These are phyloP conservation scores for Setaria viridis DNA, from an alignment of 202 grass and related monocot genomes.

Conservation along the genomic window DNA sequence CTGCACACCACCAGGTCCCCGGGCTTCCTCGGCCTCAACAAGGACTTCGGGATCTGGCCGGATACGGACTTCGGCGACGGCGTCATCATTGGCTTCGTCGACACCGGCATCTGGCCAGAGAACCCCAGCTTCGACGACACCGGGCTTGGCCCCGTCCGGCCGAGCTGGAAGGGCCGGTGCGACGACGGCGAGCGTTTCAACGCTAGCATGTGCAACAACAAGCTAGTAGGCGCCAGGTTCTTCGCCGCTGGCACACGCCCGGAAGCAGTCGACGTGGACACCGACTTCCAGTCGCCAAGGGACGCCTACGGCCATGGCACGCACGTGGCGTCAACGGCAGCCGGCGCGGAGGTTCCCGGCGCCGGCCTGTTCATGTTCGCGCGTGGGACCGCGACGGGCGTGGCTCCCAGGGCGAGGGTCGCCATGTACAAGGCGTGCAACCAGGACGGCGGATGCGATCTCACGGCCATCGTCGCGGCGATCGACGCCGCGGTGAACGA, in stretches of 20 bases:
- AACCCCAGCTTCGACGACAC: slow-evolving; percentile 58
- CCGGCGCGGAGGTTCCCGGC: slow-evolving; percentile 36
- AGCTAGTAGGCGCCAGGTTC: slow-evolving; percentile 53
- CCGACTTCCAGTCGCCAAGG: not conserved
- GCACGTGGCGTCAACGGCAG: slow-evolving; percentile 59
- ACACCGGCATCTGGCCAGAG: slow-evolving; percentile 64
- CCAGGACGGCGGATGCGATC: not conserved
- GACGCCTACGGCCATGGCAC: slow-evolving; percentile 51
- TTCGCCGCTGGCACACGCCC: not conserved
- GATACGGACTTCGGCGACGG: slow-evolving; percentile 50
- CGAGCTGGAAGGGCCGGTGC: slow-evolving; percentile 38
- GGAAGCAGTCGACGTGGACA: no score
- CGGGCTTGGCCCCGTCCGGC: slow-evolving; percentile 41
- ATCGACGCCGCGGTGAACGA: not conserved
- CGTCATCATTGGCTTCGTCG: slow-evolving; percentile 63
- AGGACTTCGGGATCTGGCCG: slow-evolving; percentile 18
- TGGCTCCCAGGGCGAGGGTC: not conserved
- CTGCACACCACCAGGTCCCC: slow-evolving; percentile 52
- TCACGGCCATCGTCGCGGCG: not conserved
- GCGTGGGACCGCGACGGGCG: not conserved
- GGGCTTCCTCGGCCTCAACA: slow-evolving; percentile 54
- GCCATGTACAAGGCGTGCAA: not conserved
- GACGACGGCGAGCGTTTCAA: slow-evolving; percentile 14
- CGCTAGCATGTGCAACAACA: slow-evolving; percentile 56
- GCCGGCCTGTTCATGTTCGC: slow-evolving; percentile 33